Conservation (phyloP, 768 basidiomycete genomes). For the Rhizopogon vulgaris region DNA sequence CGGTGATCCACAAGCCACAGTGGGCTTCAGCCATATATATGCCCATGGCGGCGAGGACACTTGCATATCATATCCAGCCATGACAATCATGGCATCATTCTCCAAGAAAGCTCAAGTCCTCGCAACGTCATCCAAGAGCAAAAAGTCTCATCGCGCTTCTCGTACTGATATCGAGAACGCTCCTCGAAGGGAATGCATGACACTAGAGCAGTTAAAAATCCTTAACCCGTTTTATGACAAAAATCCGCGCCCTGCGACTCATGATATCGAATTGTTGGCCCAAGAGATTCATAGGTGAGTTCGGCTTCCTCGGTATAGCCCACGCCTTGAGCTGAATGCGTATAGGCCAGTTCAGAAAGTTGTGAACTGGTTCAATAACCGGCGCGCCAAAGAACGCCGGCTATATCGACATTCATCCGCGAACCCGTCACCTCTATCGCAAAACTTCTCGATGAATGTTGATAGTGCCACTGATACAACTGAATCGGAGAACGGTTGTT, state of each 20-base stretch:
- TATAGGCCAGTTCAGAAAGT: background rate
- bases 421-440: background rate
- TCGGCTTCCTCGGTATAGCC: background rate
- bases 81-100: background rate
- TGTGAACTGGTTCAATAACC: slow-evolving; percentile 2
- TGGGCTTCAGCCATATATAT: background rate
- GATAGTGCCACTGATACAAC: background rate
- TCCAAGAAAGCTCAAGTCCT: background rate
- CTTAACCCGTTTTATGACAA: background rate
- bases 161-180: background rate
- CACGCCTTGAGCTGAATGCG: too few relatives aligned
- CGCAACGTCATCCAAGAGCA: background rate
- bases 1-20: background rate
- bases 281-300: background rate
- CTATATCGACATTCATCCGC: background rate
- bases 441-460: background rate
- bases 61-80: background rate
- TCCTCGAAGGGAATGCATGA: background rate
- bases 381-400: background rate
- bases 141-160: background rate
- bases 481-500: background rate
- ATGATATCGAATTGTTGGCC: background rate
- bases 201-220: background rate
- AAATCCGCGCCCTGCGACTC: background rate
- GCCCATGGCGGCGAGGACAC: background rate